Conservation (phyloP, 371 early-diverging fungal genomes). For the Mucor plumbeus region DNA sequence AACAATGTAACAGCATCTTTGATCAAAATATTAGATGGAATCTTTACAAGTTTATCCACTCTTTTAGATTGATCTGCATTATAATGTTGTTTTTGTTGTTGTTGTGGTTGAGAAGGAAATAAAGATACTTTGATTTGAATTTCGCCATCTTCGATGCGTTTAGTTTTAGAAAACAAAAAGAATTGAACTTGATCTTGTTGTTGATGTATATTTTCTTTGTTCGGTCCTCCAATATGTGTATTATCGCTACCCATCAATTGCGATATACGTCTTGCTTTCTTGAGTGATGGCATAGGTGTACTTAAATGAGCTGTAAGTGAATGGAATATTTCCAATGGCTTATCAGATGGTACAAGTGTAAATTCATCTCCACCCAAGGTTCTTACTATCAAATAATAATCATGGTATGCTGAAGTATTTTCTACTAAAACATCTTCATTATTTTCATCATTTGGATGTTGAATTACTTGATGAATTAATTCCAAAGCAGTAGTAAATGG, state of each 20-base stretch:
- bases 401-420: constrained; percentile 18
- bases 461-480: constrained; percentile 53
- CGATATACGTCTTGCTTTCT: constrained; percentile 55
- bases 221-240: constrained; percentile 47
- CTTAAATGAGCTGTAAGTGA: constrained; percentile 57
- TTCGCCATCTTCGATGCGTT: constrained; percentile 42
- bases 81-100: constrained; percentile 24
- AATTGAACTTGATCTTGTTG: constrained; percentile 39
- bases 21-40: constrained; percentile 37
- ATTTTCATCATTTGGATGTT: constrained; percentile 32
- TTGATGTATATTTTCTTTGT: constrained; percentile 11
- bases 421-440: not conserved
- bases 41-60: constrained; percentile 46
- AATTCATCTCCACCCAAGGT: constrained; percentile 47
- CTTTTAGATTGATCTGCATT: constrained; percentile 23
- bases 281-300: constrained; percentile 57
- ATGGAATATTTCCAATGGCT: constrained; percentile 58
- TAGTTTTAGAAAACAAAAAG: constrained; percentile 43
- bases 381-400: constrained; percentile 50
- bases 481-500: constrained; percentile 57
- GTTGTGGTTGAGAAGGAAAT: constrained; percentile 22
- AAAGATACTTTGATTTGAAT: constrained; percentile 49
- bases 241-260: constrained; percentile 46
- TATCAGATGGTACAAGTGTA: constrained; percentile 53
- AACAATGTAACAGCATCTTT: constrained; percentile 42